Conservation (phyloP, 1,284 basidiomycete genomes). For the Sporisorium reilianum region DNA sequence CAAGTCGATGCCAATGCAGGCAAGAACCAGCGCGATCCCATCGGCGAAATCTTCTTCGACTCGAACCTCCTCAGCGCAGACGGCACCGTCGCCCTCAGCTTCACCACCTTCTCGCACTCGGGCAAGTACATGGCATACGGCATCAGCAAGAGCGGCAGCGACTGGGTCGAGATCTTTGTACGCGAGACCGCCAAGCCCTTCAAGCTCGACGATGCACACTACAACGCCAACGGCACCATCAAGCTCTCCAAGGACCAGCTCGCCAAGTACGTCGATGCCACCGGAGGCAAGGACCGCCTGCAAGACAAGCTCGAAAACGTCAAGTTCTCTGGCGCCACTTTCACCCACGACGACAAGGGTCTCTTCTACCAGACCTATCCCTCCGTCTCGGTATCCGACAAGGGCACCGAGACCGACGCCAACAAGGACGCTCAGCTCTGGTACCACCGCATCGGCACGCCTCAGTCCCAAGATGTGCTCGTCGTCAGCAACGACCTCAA, state of each 20-base stretch:
- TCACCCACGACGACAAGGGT: slow-evolving; percentile 65
- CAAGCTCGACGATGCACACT: slow-evolving; percentile 36
- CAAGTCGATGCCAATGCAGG: slow-evolving; percentile 50
- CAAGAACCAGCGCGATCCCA: slow-evolving; percentile 47
- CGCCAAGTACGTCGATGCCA: slow-evolving; percentile 38
- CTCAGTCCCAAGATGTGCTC: slow-evolving; percentile 61
- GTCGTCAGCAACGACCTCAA: slow-evolving; percentile 60
- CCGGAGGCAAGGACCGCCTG: slow-evolving; percentile 59
- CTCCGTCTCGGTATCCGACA: slow-evolving; percentile 52
- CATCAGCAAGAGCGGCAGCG: slow-evolving; percentile 64
- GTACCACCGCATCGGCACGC: slow-evolving; percentile 65
- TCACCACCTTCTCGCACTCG: slow-evolving; percentile 60
- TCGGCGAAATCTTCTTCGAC: slow-evolving; percentile 65
- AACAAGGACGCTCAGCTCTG: slow-evolving; percentile 65
- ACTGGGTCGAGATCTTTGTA: slow-evolving; percentile 66
- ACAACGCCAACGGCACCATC: slow-evolving; percentile 50
- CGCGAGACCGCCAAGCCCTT: slow-evolving; percentile 61
- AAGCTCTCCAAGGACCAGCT: slow-evolving; percentile 42
- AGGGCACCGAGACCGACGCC: slow-evolving; percentile 66
- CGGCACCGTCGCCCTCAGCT: slow-evolving; percentile 62
- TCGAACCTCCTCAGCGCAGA: slow-evolving; percentile 63
- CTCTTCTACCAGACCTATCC: slow-evolving; percentile 67
- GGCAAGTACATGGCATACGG: slow-evolving; percentile 65
- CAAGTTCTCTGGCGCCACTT: slow-evolving; percentile 62
- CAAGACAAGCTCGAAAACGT: slow-evolving; percentile 59